Evolutionary conservation across 1,284 basidiomycete genomes (phyloP).

Genomic region (Puccinia polysora): DNA sequence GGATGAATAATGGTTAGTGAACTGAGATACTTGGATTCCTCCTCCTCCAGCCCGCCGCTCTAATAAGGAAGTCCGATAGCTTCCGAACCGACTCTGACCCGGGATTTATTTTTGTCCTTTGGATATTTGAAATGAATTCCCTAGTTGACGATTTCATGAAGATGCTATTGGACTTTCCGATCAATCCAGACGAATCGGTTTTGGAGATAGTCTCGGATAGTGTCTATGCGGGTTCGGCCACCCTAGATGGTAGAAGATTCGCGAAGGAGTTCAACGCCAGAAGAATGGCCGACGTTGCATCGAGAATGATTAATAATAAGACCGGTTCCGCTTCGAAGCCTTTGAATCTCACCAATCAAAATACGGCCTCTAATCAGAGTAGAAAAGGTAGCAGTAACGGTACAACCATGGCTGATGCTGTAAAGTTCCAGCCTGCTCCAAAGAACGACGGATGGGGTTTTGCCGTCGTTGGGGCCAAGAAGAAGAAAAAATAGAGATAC

Average conservation of each 20-base stretch:
- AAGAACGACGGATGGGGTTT: slow-evolving; percentile 43
- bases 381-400: not conserved
- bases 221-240: slow-evolving; percentile 85
- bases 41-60: not conserved
- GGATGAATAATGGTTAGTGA: slow-evolving; percentile 72
- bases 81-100: too few relatives aligned
- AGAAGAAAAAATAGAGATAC: slow-evolving; percentile 34
- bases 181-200: slow-evolving; percentile 52
- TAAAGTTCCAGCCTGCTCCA: slow-evolving; percentile 32
- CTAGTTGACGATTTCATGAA: slow-evolving; percentile 53
- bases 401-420: slow-evolving; percentile 35
- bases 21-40: slow-evolving; percentile 57
- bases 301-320: not conserved
- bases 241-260: slow-evolving; percentile 88
- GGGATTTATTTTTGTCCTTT: not conserved
- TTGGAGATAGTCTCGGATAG: slow-evolving; percentile 53
- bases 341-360: not conserved
- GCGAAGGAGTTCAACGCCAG: slow-evolving; percentile 76
- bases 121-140: too few relatives aligned
- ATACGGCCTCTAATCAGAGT: not conserved
- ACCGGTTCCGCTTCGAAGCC: not conserved
- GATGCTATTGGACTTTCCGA: slow-evolving; percentile 54
- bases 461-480: slow-evolving; percentile 37
- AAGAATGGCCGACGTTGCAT: slow-evolving; percentile 23
- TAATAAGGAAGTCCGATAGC: slow-evolving; percentile 48